Base-by-base conservation (phyloP, 495 filamentous ascomycete species). In the Podospora tetraspora region DNA sequence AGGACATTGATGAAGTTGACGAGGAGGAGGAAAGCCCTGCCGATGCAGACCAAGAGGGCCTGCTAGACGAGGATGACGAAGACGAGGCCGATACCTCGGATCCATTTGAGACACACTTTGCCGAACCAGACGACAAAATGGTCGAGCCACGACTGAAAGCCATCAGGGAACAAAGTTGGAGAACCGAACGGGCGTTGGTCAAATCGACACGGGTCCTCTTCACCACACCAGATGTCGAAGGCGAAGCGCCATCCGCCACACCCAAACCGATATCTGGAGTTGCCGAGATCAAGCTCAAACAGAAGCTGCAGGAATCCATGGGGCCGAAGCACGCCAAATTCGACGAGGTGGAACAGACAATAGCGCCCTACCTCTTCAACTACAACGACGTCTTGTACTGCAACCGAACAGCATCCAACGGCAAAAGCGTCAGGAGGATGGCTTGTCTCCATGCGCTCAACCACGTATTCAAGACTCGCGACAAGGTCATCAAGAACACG, bases 381-480 rank as follows among this genome's bases (percentile, higher is more conserved):
- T 96, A 98, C 75, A 85, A 89, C 59, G 94, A 98, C 75, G 67
- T 96, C 16, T 79, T 97, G 12, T 94, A 90, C 76, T 89, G 88
- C 62, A 86, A 85, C n/a, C 85, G 94, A 32, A 89, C 84, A 4
- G 70, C 87, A 3, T 79, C 83, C 5, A 91, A 92, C 71, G 84
- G 90, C 0, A 82, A 86, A 16, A 84, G 83, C 25, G 75, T 97
- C 61, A 87, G 91, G 60, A 85, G 87, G 37, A 81, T 97, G 63
- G 82, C 88, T n/a, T 91, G 90, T 67, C 80, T 97, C 10, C 95
- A 99, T 75, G 86, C 87, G 6, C 79, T 97, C 16, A 98, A 97
- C 76, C 95, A 97, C 75, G 81, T 97, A 27, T 88, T 96, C 77
- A 97, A 96, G 77, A 97, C 94, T 16, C 90, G 95, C 63, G 94